Evolutionary conservation across 805 yeast species (phyloP), one percentile per base, ranked within the genome.

Genomic region (Helenozyma rhizophorensis): DNA sequence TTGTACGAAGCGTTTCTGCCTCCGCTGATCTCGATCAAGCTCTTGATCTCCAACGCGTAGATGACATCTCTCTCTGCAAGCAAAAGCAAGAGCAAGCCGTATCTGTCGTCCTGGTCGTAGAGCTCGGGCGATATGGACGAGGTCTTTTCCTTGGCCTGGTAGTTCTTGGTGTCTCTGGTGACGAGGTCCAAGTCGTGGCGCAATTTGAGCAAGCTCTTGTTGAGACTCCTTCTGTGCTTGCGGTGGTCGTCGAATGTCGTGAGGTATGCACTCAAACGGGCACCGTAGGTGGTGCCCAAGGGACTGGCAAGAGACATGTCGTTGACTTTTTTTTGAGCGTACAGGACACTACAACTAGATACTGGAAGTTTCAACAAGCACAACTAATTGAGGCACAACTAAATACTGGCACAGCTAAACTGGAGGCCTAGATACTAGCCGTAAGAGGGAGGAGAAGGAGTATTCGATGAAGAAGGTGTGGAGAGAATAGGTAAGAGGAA

Each of bases 31-130:
- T 76, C 85, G 39, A 76, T 56, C 29, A 70, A 56, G 9, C 72
- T 59, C 39, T 74, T 74, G 33, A 78, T 66, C 55, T 82, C 88
- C 54, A 77, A 69, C 1, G 89, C 82, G 45, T 71, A 75, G 19
- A 86, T 67, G 51, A 79, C 63, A 45, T 86, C 84, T 51, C 96
- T 73, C 57, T 93, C 97, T 1, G 83, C 78, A n/a, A 72, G 70
- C 36, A 77, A 64, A 15, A 88, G 61, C n/a, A 77, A 56, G 16
- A 87, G 58, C 24, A 70, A 65, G 21, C 80, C 90, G 50, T 62
- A 76, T 40, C 70, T 62, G 9, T 57, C 54, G 46, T 84, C 76
- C 14, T 54, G 40, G 4, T 59, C 68, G 42, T 80, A 80, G 36
- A 76, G 72, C 6, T 67, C 77, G 0, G 59, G 35, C 2, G 68